Evolutionary conservation across 345 rosid species (phyloP).

Genomic region (Aurinia saxatilis): DNA sequence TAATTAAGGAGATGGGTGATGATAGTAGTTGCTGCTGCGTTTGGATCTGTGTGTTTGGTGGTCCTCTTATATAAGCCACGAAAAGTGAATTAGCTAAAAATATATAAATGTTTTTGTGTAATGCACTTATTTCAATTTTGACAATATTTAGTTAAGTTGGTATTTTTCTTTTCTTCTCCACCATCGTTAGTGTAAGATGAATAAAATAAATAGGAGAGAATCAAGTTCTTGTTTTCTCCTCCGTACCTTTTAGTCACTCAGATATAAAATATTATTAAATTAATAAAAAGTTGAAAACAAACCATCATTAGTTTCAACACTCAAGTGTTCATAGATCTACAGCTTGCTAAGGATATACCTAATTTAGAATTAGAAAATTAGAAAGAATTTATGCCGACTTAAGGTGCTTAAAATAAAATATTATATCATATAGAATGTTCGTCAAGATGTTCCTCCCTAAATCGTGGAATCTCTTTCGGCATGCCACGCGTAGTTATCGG

Average conservation of each 20-base stretch:
- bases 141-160: conserved; percentile 10
- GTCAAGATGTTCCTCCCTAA: conserved; percentile 16
- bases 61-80: conserved; percentile 25
- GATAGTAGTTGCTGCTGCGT: conserved; percentile 36
- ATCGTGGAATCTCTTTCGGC: conserved; percentile 4
- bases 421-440: conserved; percentile 6
- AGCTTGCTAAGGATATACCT: neutral
- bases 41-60: conserved; percentile 3
- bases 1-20: conserved; percentile 25
- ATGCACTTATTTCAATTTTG: conserved; percentile 18
- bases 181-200: conserved; percentile 32
- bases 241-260: conserved; percentile 31
- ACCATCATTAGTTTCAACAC: neutral
- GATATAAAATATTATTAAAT: neutral
- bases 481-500: conserved; percentile 8
- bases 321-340: neutral
- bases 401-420: conserved; percentile 6
- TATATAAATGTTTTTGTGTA: neutral
- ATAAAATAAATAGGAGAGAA: conserved; percentile 23
- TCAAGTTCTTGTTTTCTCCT: conserved; percentile 33
- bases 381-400: conserved; percentile 9
- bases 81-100: conserved; percentile 1
- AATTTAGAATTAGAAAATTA: conserved; percentile 12
- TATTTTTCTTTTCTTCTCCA: conserved; percentile 28
- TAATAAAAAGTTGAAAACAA: neutral